These are phyloP conservation scores for Pyrenophora graminea DNA, from an alignment of 2,329 filamentous ascomycete species.

Conservation along the genomic window DNA sequence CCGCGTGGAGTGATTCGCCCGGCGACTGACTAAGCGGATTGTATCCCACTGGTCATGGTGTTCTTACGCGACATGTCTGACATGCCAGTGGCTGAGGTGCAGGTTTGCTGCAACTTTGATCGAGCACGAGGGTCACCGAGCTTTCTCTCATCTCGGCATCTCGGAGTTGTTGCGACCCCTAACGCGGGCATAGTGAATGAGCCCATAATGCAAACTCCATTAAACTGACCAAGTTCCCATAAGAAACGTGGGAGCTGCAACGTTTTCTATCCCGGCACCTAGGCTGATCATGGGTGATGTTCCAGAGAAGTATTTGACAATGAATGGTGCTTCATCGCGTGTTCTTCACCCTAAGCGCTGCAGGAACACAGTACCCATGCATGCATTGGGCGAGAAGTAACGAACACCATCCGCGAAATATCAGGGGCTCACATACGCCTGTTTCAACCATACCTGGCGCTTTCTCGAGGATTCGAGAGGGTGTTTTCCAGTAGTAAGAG, in stretches of 20 bases:
- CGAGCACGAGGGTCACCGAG: constrained; percentile 11
- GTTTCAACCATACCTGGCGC: background rate
- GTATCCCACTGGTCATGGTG: constrained; percentile 28
- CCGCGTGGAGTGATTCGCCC: constrained; percentile 35
- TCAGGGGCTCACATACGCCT: background rate
- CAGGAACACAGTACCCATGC: background rate
- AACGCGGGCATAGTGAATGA: constrained; percentile 5
- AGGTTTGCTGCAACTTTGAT: constrained; percentile 18
- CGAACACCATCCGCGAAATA: background rate
- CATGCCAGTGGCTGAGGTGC: constrained; percentile 11
- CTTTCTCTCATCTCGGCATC: background rate
- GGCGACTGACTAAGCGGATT: constrained; percentile 27
- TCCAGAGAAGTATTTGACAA: background rate
- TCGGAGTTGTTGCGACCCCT: constrained; percentile 3
- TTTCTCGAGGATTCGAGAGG: background rate
- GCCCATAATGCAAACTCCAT: constrained; percentile 1
- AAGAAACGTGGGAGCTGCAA: background rate
- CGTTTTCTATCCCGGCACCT: background rate
- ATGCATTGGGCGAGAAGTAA: background rate
- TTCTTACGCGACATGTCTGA: constrained; percentile 17
- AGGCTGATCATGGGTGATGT: too few relatives aligned
- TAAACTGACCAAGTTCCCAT: background rate
- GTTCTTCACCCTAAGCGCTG: background rate
- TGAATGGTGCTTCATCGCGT: background rate
- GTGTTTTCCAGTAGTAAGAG: background rate